These are phyloP conservation scores for Talaromyces sp. DNA, from an alignment of 2,329 filamentous ascomycete genomes.

Conservation along the genomic window DNA sequence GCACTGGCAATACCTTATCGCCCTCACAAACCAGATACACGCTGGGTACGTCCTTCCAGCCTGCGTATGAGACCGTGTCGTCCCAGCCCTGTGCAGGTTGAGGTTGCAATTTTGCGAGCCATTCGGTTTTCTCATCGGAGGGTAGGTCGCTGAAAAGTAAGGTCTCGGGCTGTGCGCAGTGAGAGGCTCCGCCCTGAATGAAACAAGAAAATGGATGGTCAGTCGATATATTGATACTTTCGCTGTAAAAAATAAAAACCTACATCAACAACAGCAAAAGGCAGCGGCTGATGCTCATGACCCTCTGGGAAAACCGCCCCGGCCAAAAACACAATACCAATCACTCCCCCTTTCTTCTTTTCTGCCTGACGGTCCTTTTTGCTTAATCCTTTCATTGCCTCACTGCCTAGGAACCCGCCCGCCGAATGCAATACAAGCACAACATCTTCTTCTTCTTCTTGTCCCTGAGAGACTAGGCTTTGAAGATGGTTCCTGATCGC, in stretches of 20 bases:
- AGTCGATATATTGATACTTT: no score
- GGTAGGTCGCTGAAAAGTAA: not conserved
- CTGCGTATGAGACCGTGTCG: not conserved
- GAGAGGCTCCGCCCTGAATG: not conserved
- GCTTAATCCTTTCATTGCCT: conserved; percentile 78
- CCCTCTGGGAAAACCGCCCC: not conserved
- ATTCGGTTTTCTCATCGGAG: not conserved
- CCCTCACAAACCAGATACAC: conserved; percentile 3
- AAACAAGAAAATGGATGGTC: no score
- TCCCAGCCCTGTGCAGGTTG: conserved; percentile 2
- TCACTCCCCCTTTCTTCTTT: not conserved
- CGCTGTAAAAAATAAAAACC: no score
- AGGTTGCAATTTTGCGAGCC: not conserved
- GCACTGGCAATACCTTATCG: not conserved
- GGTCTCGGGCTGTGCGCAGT: not conserved
- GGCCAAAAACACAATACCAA: conserved; percentile 3
- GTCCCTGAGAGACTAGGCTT: not conserved
- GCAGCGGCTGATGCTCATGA: not conserved
- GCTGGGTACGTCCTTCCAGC: conserved; percentile 8
- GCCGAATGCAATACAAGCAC: conserved; percentile 3
- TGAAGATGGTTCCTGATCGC: not conserved
- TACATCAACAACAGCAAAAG: conserved; percentile 3
- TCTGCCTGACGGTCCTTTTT: conserved; percentile 34
- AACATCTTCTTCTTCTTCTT: not conserved
- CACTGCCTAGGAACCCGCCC: conserved; percentile 72